phyloP scores from a whole-genome alignment of 2,329 filamentous ascomycete species.

The Aspergillus thermomutatus region DNA sequence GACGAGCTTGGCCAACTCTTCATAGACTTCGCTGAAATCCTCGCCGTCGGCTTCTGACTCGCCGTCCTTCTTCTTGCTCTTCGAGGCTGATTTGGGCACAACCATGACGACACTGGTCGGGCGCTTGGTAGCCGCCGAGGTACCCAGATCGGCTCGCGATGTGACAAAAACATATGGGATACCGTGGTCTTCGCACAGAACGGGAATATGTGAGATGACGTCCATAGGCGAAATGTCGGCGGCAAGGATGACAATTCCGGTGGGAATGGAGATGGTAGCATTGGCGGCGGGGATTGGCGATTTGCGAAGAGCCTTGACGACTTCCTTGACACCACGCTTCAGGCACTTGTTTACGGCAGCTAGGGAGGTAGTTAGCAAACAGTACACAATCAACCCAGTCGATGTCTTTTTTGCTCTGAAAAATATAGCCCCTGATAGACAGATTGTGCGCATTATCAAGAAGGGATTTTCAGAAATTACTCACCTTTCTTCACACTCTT shows the following conservation, averaged over 20 bases:
- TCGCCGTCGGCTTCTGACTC: conserved; percentile 41
- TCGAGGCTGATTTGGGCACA: conserved; percentile 47
- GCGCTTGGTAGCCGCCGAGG: conserved; percentile 89
- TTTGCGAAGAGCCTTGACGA: conserved; percentile 97
- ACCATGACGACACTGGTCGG: conserved; percentile 96
- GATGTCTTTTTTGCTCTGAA: neutral
- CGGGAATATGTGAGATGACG: conserved; percentile 95
- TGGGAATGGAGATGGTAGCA: conserved; percentile 60
- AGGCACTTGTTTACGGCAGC: conserved; percentile 93
- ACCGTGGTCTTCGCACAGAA: conserved; percentile 96
- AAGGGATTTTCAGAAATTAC: conserved; percentile 2
- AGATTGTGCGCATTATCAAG: too few species aligned
- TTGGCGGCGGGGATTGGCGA: conserved; percentile 68
- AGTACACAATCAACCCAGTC: neutral
- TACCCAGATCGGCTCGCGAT: conserved; percentile 88
- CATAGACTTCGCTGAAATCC: conserved; percentile 53
- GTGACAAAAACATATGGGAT: conserved; percentile 95
- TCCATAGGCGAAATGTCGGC: conserved; percentile 98
- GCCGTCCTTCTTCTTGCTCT: conserved; percentile 49
- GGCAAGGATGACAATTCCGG: conserved; percentile 81
- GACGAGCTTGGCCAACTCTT: conserved; percentile 57
- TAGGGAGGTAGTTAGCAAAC: conserved; percentile 40
- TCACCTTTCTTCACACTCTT: conserved; percentile 52
- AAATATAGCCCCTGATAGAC: neutral
- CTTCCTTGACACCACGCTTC: conserved; percentile 97